Base-by-base conservation (phyloP, 1,284 basidiomycete genomes). In the Ustilago curta region DNA sequence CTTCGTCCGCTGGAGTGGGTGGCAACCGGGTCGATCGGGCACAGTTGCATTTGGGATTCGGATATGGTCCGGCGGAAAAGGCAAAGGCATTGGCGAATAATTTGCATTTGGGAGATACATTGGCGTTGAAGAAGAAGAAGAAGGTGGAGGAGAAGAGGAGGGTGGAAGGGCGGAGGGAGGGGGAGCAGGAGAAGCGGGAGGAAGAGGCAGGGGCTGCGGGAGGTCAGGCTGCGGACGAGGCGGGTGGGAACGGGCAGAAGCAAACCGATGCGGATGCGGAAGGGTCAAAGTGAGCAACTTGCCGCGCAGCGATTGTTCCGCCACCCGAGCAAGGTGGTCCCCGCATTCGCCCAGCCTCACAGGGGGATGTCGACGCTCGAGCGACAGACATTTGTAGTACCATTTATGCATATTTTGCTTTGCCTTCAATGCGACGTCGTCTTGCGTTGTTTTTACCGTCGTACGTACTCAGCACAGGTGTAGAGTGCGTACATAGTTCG, bases 81-180 rank as follows among this genome's bases (percentile, higher is more conserved):
- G 71, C 76, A 2, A 73, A 75, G 27, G 68, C 65, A n/a, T 39
- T 77, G 37, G 76, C 76, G 23, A 69, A 62, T 40, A 77, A 77
- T 55, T 50, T 77, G 45, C 76, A 77, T 60, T 39, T 77, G 11
- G 67, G 65, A 4, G 69, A 71, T 27, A 51, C 45, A n/a, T 3
- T 64, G 27, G 60, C 44, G 23, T n/a, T 8, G 16, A 70, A 65
- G 61, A 76, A 71, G 55, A 76, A 76, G 62, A 70, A 75, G 50
- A 56, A 50, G 44, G 25, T 23, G 12, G 43, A 51, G 18, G 42
- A 60, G 35, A 27, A 32, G 32, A 32, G 14, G 9, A 12, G 37
- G 25, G 54, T 35, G 37, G 64, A 52, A 53, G 31, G 48, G 31
- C 47, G 44, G 27, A 50, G 53, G 44, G 32, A 51, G 25, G 35